Evolutionary conservation across 352 stramenopile genomes (phyloP).

Genomic region (Sclerospora graminicola): DNA sequence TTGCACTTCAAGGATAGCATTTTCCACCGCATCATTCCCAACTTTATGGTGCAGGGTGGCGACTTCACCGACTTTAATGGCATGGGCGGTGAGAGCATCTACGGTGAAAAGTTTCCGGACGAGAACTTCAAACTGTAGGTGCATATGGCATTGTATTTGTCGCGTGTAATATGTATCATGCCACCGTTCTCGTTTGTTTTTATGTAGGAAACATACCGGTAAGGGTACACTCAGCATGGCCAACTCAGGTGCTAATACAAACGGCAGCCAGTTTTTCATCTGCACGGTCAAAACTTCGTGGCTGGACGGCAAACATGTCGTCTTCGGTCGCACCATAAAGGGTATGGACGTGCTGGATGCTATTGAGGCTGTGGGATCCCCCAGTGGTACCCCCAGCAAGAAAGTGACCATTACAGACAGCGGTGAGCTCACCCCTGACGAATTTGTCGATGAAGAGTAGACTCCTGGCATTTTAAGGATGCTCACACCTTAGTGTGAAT

Average conservation of each 20-base stretch:
- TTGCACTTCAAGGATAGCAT: constrained; percentile 78
- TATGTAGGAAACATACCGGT: constrained; percentile 86
- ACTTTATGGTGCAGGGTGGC: constrained; percentile 94
- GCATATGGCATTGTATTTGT: too few species aligned
- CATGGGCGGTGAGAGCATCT: constrained; percentile 91
- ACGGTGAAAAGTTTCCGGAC: constrained; percentile 92
- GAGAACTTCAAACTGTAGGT: too few species aligned
- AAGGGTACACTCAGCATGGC: constrained; percentile 93
- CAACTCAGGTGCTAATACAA: constrained; percentile 94
- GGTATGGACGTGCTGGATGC: constrained; percentile 96
- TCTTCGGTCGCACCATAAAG: constrained; percentile 94
- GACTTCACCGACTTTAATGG: constrained; percentile 93
- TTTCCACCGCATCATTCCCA: constrained; percentile 91
- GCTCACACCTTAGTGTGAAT: neutral
- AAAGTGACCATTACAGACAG: constrained; percentile 91
- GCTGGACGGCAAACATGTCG: constrained; percentile 88
- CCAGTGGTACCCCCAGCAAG: constrained; percentile 86
- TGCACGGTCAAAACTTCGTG: constrained; percentile 86
- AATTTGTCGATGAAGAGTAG: constrained; percentile 46
- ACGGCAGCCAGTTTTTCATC: constrained; percentile 97
- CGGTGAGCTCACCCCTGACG: constrained; percentile 77
- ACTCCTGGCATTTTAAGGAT: neutral
- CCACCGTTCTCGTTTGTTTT: too few species aligned
- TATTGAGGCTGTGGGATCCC: constrained; percentile 93
- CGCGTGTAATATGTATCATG: too few species aligned